Evolutionary conservation across 495 filamentous ascomycete species (phyloP), one percentile per base, ranked within the genome.

Genomic region (Penicillium cinerascens): DNA sequence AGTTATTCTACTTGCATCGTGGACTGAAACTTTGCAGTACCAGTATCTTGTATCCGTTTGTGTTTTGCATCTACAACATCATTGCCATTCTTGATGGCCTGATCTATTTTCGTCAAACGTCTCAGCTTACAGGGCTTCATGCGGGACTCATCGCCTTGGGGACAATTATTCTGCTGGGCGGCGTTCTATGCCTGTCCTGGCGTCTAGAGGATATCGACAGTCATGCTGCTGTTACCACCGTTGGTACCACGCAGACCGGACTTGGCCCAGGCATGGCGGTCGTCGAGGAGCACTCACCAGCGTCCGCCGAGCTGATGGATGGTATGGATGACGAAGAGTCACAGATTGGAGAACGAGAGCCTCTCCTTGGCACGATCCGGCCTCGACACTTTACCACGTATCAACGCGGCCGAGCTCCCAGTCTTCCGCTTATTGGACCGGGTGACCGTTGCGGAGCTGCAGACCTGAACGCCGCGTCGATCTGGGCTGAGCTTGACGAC

Each of bases 41-140:
- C 16, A 96, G 90, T 70, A 84, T 99, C 44, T 81, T 99, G 58
- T 99, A 99, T 73, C 93, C 93, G 6, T 87, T 97, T 61, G 91
- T 97, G 33, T 99, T 99, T 72, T 99, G 93, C 82, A 85, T 97
- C 55, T 99, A 97, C 77, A 99, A 99, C 78, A 96, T 99, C 59
- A 92, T 96, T 56, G 95, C 93, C 52, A 99, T 97, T 57, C 75
- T 97, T 53, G 95, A 99, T 71, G 93, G 93, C 16, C 77, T 99
- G 47, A 93, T 99, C 47, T 99, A 99, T 69, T 99, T 97, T 75
- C 81, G 82, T 42, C 95, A 99, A 71, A 86, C 86, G 25, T 85
- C 87, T 27, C 81, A 89, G 47, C 81, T 99, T 38, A 77, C 82
- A 16, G 74, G 82, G 1, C 72, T 92, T 16, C 86, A 88, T 56